Conservation (phyloP, 805 yeast species). For the Candida yuanshanica region DNA sequence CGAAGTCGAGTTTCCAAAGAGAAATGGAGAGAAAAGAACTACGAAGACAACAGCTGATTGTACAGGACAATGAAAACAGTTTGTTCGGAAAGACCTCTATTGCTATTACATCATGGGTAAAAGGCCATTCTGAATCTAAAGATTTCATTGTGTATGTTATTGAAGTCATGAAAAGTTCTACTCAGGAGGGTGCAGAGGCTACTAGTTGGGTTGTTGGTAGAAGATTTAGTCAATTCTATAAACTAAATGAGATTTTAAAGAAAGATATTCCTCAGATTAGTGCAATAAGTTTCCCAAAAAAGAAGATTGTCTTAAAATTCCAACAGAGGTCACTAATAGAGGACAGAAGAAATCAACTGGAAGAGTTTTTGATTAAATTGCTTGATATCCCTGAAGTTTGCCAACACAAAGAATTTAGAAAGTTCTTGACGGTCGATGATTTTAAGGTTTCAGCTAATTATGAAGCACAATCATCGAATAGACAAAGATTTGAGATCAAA, state of each 20-base stretch:
- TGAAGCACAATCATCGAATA: constrained; percentile 1
- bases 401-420: constrained; percentile 62
- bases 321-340: constrained; percentile 62
- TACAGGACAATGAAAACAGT: constrained; percentile 78
- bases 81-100: constrained; percentile 62
- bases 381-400: constrained; percentile 66
- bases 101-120: constrained; percentile 43
- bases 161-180: constrained; percentile 54
- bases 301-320: constrained; percentile 64
- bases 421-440: constrained; percentile 53
- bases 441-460: constrained; percentile 7
- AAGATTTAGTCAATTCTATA: constrained; percentile 78
- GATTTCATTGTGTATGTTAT: constrained; percentile 70
- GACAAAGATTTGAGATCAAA: constrained; percentile 10
- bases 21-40: constrained; percentile 73
- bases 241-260: constrained; percentile 60
- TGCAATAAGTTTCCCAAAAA: constrained; percentile 49
- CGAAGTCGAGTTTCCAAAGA: constrained; percentile 57
- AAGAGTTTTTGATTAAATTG: constrained; percentile 53
- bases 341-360: constrained; percentile 54
- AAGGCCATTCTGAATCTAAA: constrained; percentile 45
- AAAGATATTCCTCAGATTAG: constrained; percentile 45
- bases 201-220: constrained; percentile 92
- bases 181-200: constrained; percentile 37
- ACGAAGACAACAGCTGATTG: constrained; percentile 72